Percentiles rank a stretch among this genome's conserved stretches.
Conservation (phyloP, 805 yeast species). For the Spathaspora hagerdaliae region DNA sequence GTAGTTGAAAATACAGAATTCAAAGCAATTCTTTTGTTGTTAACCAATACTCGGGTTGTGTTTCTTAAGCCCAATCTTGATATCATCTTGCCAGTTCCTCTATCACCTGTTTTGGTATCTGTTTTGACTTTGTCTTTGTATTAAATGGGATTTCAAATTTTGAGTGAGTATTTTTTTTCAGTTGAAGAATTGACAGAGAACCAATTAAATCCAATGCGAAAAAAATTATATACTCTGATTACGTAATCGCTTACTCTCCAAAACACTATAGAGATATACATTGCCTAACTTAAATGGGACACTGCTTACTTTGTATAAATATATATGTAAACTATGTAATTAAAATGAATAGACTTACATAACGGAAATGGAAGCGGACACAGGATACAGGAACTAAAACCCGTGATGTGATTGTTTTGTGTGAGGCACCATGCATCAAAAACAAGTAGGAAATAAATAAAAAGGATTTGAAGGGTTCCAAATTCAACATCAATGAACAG, state of each 20-base stretch:
- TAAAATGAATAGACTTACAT: no score
- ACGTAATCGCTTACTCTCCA: no score
- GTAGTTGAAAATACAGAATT: neutral
- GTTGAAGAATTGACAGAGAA: neutral
- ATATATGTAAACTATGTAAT: no score
- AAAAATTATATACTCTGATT: conserved; percentile 4
- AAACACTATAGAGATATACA: no score
- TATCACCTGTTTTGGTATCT: neutral
- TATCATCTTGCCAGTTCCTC: conserved; percentile 2
- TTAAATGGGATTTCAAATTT: neutral
- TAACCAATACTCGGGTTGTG: neutral
- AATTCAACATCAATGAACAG: no score
- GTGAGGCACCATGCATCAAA: no score
- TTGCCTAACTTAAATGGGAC: no score
- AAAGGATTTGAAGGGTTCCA: neutral
- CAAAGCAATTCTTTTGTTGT: neutral
- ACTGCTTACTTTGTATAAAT: no score
- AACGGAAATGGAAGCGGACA: no score
- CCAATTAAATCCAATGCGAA: conserved; percentile 18
- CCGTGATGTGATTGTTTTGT: no score
- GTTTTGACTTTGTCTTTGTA: neutral
- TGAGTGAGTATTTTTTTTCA: neutral
- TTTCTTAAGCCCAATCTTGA: conserved; percentile 8
- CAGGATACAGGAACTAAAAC: no score
- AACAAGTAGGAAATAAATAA: neutral